Conservation (phyloP, 257 asterid genomes). For the Solanum rostratum region DNA sequence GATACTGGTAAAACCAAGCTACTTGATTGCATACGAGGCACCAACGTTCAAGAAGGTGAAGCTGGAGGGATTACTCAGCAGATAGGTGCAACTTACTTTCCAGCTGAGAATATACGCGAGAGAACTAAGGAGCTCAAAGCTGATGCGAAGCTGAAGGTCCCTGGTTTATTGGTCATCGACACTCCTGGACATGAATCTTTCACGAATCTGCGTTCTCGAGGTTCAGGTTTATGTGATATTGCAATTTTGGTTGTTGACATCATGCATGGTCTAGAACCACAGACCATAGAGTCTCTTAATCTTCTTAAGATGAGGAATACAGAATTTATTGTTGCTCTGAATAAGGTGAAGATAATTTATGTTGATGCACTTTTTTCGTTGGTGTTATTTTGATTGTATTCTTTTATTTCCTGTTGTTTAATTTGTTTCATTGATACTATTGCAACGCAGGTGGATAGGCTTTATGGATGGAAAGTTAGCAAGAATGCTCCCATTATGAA, state of each 20-base stretch:
- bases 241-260: constrained; percentile 97
- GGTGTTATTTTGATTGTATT: neutral
- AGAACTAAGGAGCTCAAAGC: constrained; percentile 95
- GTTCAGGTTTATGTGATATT: constrained; percentile 95
- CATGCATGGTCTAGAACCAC: constrained; percentile 98
- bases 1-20: constrained; percentile 97
- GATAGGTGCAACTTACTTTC: constrained; percentile 98
- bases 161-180: constrained; percentile 91
- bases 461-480: constrained; percentile 76
- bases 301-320: constrained; percentile 91
- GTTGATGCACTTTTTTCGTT: neutral
- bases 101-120: constrained; percentile 94
- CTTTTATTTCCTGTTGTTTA: neutral
- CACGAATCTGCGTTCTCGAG: constrained; percentile 88
- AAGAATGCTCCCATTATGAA: constrained; percentile 75
- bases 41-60: constrained; percentile 99
- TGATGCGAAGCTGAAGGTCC: constrained; percentile 92
- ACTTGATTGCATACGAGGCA: constrained; percentile 95
- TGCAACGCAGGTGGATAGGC: constrained; percentile 66
- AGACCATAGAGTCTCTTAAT: constrained; percentile 92
- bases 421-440: neutral
- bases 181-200: constrained; percentile 99
- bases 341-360: constrained; percentile 43
- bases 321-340: constrained; percentile 84
- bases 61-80: constrained; percentile 99